Evolutionary conservation across 2,329 filamentous ascomycete species (phyloP).

Genomic region (Nemania abortiva): DNA sequence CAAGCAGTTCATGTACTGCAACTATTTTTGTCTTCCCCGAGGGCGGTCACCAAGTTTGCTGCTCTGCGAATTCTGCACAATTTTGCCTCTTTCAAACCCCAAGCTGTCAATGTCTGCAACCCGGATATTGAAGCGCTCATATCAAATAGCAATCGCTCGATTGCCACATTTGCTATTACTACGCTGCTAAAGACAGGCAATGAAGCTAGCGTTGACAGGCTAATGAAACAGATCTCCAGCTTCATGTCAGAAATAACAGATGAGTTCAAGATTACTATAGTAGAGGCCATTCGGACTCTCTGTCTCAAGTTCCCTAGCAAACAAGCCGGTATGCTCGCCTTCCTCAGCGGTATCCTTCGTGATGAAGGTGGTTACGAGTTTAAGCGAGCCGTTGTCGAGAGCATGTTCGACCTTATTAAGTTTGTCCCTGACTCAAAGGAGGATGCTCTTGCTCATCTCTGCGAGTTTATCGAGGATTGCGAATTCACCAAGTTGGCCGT

Average conservation of each 20-base stretch:
- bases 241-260: slow-evolving; percentile 99
- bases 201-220: slow-evolving; percentile 92
- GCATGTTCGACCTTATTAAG: slow-evolving; percentile 99
- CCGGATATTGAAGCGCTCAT: slow-evolving; percentile 97
- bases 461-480: slow-evolving; percentile 99
- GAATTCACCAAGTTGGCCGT: slow-evolving; percentile 99
- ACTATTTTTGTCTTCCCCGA: slow-evolving; percentile 94
- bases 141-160: slow-evolving; percentile 95
- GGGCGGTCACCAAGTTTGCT: slow-evolving; percentile 96
- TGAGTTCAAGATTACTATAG: slow-evolving; percentile 99
- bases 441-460: slow-evolving; percentile 90
- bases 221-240: slow-evolving; percentile 98
- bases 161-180: slow-evolving; percentile 98
- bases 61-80: slow-evolving; percentile 96
- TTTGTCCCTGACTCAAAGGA: slow-evolving; percentile 91
- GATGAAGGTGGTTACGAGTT: slow-evolving; percentile 99
- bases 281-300: slow-evolving; percentile 95
- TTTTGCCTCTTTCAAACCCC: slow-evolving; percentile 96
- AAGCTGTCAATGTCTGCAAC: slow-evolving; percentile 92
- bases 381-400: slow-evolving; percentile 96
- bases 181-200: slow-evolving; percentile 98
- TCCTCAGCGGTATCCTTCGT: slow-evolving; percentile 94
- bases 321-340: slow-evolving; percentile 96
- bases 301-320: slow-evolving; percentile 98
- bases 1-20: slow-evolving; percentile 96